phyloP scores from a whole-genome alignment of 345 rosid species.

The Citrus trifoliata region DNA sequence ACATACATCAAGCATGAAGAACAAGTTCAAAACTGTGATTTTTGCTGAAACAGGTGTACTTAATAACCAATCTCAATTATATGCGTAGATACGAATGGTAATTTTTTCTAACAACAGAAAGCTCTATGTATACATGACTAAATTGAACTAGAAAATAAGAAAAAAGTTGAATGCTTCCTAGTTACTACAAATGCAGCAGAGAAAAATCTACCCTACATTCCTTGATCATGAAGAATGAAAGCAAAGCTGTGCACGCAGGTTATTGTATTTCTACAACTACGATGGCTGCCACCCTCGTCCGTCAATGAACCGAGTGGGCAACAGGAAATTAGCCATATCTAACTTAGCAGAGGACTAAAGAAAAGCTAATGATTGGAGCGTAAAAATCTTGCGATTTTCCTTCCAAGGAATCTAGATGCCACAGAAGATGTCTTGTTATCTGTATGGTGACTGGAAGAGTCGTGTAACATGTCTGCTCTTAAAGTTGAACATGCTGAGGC shows the following conservation, averaged over 20 bases:
- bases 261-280: neutral
- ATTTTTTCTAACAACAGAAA: neutral
- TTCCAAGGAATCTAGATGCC: constrained; percentile 14
- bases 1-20: neutral
- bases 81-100: neutral
- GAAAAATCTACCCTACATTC: neutral
- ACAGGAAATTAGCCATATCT: neutral
- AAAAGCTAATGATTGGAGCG: neutral
- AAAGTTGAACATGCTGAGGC: constrained; percentile 2
- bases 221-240: neutral
- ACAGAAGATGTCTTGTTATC: constrained; percentile 4
- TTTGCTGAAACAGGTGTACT: neutral
- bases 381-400: constrained; percentile 15
- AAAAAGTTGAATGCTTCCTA: neutral
- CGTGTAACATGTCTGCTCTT: neutral
- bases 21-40: neutral
- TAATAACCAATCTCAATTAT: neutral
- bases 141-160: neutral
- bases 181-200: neutral
- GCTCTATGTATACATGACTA: neutral
- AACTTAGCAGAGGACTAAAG: neutral
- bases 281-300: neutral
- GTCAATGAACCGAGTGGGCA: neutral
- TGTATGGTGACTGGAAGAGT: constrained; percentile 1
- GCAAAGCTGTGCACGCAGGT: neutral